phyloP scores from a whole-genome alignment of 75 land plant species.

The Sequoia sempervirens region DNA sequence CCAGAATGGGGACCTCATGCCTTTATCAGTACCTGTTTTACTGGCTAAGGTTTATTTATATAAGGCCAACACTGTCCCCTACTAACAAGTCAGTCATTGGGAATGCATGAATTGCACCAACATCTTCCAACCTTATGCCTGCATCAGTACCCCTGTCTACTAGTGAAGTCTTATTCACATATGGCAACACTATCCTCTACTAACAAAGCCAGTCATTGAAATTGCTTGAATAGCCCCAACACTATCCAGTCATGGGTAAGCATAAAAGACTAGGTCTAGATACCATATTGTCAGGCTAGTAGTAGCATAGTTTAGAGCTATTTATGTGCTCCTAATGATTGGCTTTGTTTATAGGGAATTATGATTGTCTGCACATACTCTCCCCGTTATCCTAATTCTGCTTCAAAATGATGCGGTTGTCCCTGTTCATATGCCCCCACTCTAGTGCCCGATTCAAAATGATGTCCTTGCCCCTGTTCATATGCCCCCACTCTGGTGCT shows the following conservation, averaged over 20 bases:
- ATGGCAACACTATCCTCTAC: neutral
- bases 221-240: too few species aligned
- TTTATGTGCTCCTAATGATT: neutral
- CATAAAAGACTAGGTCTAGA: neutral
- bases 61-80: neutral
- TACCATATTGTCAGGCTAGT: neutral
- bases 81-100: neutral
- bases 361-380: neutral
- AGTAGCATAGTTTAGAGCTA: neutral
- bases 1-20: neutral
- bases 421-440: too few species aligned
- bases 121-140: too few species aligned
- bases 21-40: neutral
- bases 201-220: neutral
- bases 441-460: too few species aligned
- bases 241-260: neutral
- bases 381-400: too few species aligned
- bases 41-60: neutral
- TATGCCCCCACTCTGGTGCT: too few species aligned
- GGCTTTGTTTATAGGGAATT: neutral
- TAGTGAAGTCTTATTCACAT: too few species aligned
- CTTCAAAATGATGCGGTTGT: too few species aligned
- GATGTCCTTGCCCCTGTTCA: too few species aligned
- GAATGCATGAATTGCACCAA: too few species aligned
- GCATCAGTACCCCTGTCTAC: too few species aligned